Conservation (phyloP, 169 alveolate species). For the Plasmodium fragile region DNA sequence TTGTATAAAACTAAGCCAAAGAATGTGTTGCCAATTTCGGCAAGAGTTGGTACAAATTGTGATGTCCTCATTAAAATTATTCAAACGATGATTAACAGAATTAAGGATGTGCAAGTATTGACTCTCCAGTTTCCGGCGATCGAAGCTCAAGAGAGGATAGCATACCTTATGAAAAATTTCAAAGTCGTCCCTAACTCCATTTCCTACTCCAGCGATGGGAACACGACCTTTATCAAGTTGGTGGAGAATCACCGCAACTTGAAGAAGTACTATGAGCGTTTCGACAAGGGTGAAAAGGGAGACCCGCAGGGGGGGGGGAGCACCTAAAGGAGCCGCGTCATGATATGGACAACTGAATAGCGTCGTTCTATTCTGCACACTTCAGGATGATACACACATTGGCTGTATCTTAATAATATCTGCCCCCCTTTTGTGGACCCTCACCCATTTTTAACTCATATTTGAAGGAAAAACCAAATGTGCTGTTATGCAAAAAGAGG, state of each 20-base stretch:
- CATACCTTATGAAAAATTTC: conserved; percentile 32
- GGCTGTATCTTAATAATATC: background rate
- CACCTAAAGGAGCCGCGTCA: background rate
- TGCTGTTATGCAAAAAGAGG: background rate
- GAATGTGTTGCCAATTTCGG: conserved; percentile 65
- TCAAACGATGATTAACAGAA: conserved; percentile 20
- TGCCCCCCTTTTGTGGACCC: background rate
- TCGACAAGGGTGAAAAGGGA: background rate
- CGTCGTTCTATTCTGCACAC: background rate
- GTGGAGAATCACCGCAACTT: conserved; percentile 55
- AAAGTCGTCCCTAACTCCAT: conserved; percentile 70
- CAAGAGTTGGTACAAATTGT: conserved; percentile 61
- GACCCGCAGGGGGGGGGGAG: background rate
- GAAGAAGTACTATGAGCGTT: conserved; percentile 40
- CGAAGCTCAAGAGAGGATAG: conserved; percentile 44
- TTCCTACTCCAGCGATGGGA: conserved; percentile 60
- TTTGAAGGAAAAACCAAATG: background rate
- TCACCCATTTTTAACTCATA: background rate
- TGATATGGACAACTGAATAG: too few species aligned
- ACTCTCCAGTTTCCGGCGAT: conserved; percentile 32
- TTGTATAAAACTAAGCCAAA: conserved; percentile 59
- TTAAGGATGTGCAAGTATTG: conserved; percentile 45
- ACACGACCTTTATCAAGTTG: conserved; percentile 53
- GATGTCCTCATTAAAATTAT: conserved; percentile 48
- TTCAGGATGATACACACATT: background rate